A percentile compares a stretch with the other conserved stretches of the same genome.
Evolutionary conservation across 345 rosid species (phyloP).

Genomic region (Rhizophora mangle): DNA sequence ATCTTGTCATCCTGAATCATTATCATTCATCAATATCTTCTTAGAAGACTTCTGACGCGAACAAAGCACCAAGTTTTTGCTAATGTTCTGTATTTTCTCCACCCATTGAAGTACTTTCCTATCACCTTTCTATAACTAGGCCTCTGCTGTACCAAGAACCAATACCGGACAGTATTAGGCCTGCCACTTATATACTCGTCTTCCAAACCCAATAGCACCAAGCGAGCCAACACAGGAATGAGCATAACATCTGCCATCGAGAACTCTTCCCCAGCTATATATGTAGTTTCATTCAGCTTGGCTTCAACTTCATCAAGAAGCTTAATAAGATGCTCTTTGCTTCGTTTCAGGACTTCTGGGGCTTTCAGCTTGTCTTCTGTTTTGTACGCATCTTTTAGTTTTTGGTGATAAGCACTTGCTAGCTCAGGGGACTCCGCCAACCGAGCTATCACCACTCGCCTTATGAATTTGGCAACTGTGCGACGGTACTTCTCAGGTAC

Average conservation of each 20-base stretch:
- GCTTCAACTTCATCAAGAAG: slow-evolving; percentile 73
- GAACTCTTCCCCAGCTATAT: slow-evolving; percentile 72
- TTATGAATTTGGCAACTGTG: slow-evolving; percentile 58
- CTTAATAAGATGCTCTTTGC: slow-evolving; percentile 56
- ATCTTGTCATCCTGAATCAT: not conserved
- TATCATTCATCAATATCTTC: slow-evolving; percentile 45
- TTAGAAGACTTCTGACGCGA: slow-evolving; percentile 50
- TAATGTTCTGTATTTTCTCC: slow-evolving; percentile 72
- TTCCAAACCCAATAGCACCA: slow-evolving; percentile 60
- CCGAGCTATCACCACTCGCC: slow-evolving; percentile 51
- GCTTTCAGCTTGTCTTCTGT: slow-evolving; percentile 72
- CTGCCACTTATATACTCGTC: slow-evolving; percentile 66
- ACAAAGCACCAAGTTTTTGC: slow-evolving; percentile 67
- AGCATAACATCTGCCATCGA: slow-evolving; percentile 81
- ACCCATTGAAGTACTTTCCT: slow-evolving; percentile 70
- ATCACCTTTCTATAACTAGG: slow-evolving; percentile 70
- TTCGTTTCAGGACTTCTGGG: slow-evolving; percentile 43
- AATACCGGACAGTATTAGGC: slow-evolving; percentile 60
- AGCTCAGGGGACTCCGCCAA: slow-evolving; percentile 62
- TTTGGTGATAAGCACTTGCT: slow-evolving; percentile 76
- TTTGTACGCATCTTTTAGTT: slow-evolving; percentile 74
- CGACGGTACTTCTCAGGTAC: slow-evolving; percentile 45
- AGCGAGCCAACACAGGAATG: slow-evolving; percentile 63
- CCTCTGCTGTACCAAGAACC: slow-evolving; percentile 63
- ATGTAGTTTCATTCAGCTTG: slow-evolving; percentile 43